These are phyloP conservation scores for Selenicereus undatus DNA, from an alignment of 148 eudicot species.

Conservation along the genomic window DNA sequence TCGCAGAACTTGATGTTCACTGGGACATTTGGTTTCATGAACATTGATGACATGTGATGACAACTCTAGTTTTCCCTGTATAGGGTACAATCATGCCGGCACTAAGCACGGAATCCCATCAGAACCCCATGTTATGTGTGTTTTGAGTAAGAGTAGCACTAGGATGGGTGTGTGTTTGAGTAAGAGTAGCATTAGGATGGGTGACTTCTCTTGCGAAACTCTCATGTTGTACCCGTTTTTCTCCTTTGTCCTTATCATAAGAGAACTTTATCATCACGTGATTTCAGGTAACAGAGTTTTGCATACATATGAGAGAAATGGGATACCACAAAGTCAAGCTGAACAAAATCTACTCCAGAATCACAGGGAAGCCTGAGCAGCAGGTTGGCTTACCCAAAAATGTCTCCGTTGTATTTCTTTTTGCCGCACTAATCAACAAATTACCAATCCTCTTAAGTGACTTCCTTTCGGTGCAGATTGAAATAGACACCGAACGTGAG, in stretches of 20 bases:
- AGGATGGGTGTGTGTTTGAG: not conserved
- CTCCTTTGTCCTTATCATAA: not conserved
- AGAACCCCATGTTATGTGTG: not conserved
- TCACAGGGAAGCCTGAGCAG: conserved; percentile 76
- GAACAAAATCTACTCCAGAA: conserved; percentile 76
- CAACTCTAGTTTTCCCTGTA: not conserved
- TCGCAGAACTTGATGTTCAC: not conserved
- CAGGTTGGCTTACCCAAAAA: conserved; percentile 43
- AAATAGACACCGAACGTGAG: conserved; percentile 64
- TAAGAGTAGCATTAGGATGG: not conserved
- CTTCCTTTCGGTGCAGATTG: conserved; percentile 45
- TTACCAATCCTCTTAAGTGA: not conserved
- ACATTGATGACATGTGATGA: not conserved
- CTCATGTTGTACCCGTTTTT: not conserved
- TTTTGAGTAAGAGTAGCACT: not conserved
- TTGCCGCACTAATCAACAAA: not conserved
- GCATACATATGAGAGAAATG: conserved; percentile 73
- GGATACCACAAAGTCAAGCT: conserved; percentile 66
- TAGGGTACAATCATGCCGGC: not conserved
- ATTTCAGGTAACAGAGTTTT: conserved; percentile 63
- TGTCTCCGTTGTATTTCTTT: not conserved
- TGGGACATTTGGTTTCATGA: too few relatives aligned
- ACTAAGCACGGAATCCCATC: not conserved
- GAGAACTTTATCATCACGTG: conserved; percentile 3
- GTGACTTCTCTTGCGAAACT: not conserved